These are phyloP conservation scores for Paraphaeosphaeria sporulosa DNA, from an alignment of 2,329 filamentous ascomycete genomes.

Conservation along the genomic window DNA sequence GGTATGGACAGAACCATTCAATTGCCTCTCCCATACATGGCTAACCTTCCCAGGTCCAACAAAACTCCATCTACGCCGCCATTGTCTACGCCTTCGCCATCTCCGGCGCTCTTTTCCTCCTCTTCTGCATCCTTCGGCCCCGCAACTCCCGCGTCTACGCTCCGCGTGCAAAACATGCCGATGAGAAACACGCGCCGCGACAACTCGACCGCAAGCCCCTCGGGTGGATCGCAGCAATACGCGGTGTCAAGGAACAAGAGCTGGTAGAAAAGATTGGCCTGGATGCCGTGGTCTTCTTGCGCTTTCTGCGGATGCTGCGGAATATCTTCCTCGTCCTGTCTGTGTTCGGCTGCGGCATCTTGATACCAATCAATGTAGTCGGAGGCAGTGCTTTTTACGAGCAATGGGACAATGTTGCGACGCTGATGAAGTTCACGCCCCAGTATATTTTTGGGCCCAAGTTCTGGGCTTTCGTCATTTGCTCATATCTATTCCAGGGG, in stretches of 20 bases:
- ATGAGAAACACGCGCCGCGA: conserved; percentile 86
- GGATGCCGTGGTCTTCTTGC: conserved; percentile 88
- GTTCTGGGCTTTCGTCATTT: conserved; percentile 66
- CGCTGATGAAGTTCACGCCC: conserved; percentile 63
- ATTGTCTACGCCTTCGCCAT: conserved; percentile 80
- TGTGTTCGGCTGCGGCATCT: conserved; percentile 74
- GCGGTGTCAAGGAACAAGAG: conserved; percentile 77
- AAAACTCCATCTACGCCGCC: conserved; percentile 77
- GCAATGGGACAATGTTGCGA: conserved; percentile 36
- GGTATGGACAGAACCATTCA: conserved; percentile 23
- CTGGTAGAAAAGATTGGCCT: conserved; percentile 85
- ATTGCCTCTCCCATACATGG: background rate
- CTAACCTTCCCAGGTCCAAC: conserved; percentile 56
- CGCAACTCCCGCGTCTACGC: conserved; percentile 92
- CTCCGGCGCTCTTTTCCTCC: conserved; percentile 74
- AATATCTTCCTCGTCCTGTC: conserved; percentile 84
- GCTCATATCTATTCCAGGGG: conserved; percentile 71
- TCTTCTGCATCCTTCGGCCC: conserved; percentile 89
- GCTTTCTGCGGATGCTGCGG: conserved; percentile 86
- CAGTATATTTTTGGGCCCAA: conserved; percentile 59
- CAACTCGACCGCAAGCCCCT: conserved; percentile 85
- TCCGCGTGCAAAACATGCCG: conserved; percentile 90
- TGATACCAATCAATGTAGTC: conserved; percentile 79
- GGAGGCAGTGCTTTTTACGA: conserved; percentile 45
- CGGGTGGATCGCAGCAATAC: conserved; percentile 81